Percentiles rank a stretch among this genome's conserved stretches.
Evolutionary conservation across 192 early-diverging fungal genomes (phyloP).

Genomic region (Umbelopsis sp.): DNA sequence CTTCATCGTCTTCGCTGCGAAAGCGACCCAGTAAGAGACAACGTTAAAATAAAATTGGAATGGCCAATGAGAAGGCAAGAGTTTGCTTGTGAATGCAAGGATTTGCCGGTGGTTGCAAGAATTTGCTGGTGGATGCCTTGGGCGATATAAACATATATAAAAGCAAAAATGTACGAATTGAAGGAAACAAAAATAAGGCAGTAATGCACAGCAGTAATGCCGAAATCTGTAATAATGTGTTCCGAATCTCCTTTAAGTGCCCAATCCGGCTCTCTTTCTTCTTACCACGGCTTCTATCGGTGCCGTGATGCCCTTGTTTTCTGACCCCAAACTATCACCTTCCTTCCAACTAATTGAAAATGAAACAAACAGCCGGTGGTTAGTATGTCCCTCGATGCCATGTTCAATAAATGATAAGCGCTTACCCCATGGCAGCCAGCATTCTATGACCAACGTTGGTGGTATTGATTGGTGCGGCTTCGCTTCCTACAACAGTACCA

Average conservation of each 20-base stretch:
- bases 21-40: constrained; percentile 4
- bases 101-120: too few species aligned
- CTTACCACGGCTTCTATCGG: constrained; percentile 58
- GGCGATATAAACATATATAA: too few species aligned
- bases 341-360: constrained; percentile 45
- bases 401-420: neutral
- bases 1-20: neutral
- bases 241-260: constrained; percentile 23
- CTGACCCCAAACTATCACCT: constrained; percentile 49
- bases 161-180: too few species aligned
- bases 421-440: constrained; percentile 70
- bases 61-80: too few species aligned
- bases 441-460: constrained; percentile 70
- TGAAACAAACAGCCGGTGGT: neutral
- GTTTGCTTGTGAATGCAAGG: too few species aligned
- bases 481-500: constrained; percentile 63
- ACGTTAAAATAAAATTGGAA: neutral
- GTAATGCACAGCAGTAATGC: too few species aligned
- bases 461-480: constrained; percentile 55
- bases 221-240: too few species aligned
- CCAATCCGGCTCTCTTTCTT: constrained; percentile 46
- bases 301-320: constrained; percentile 49
- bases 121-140: too few species aligned
- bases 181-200: too few species aligned
- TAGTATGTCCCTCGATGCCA: neutral